Evolutionary conservation across 208 protist genomes (phyloP).

Genomic region (Endotrypanum monterogeii): DNA sequence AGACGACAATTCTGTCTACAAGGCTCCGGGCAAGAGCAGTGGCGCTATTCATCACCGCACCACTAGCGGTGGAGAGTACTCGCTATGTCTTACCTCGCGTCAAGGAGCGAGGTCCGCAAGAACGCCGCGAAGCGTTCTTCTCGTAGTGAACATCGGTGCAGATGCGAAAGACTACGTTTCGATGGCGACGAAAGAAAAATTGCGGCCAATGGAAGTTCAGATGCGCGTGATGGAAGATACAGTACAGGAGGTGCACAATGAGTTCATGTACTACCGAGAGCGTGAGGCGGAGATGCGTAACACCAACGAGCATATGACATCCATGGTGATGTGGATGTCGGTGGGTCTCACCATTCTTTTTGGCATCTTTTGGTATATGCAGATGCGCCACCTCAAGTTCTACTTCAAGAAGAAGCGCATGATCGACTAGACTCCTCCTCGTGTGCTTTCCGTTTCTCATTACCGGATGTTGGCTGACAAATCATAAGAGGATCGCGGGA

Average conservation of each 20-base stretch:
- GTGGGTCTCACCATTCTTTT: conserved; percentile 67
- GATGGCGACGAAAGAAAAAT: conserved; percentile 80
- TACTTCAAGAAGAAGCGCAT: conserved; percentile 92
- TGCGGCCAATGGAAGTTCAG: conserved; percentile 91
- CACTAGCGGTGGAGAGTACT: conserved; percentile 64
- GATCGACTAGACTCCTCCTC: conserved; percentile 68
- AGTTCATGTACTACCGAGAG: conserved; percentile 89
- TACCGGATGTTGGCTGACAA: background rate
- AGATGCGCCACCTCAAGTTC: conserved; percentile 76
- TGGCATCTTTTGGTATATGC: conserved; percentile 66
- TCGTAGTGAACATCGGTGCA: conserved; percentile 36
- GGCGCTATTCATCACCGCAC: conserved; percentile 42
- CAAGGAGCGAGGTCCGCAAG: background rate
- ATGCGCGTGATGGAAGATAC: conserved; percentile 87
- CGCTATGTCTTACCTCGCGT: conserved; percentile 70
- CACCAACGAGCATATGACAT: conserved; percentile 83
- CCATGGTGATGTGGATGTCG: conserved; percentile 69
- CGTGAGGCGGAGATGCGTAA: conserved; percentile 88
- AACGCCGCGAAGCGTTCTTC: conserved; percentile 4
- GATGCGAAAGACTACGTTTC: conserved; percentile 74
- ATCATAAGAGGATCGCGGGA: background rate
- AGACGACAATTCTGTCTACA: conserved; percentile 19
- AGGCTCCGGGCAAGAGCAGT: conserved; percentile 30
- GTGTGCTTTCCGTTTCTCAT: background rate
- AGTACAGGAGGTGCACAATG: conserved; percentile 76